Conservation (phyloP, 768 basidiomycete genomes). For the Vishniacozyma victoriae region DNA sequence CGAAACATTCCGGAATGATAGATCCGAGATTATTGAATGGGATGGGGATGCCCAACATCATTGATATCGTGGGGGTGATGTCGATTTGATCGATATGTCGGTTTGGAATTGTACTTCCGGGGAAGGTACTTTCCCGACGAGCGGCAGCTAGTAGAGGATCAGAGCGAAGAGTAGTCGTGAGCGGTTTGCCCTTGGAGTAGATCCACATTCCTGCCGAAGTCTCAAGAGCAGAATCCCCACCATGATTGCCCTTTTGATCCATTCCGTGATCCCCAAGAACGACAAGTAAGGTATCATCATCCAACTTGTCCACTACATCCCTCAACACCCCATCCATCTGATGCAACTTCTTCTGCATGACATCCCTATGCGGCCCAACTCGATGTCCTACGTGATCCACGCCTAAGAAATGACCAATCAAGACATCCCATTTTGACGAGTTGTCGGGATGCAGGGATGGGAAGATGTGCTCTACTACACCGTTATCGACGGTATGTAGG, state of each 20-base stretch:
- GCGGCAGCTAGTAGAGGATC: constrained; percentile 1
- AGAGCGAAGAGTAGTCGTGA: constrained; percentile 34
- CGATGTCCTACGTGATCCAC: constrained; percentile 96
- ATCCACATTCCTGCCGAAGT: constrained; percentile 84
- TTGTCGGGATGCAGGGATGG: constrained; percentile 56
- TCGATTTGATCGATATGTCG: constrained; percentile 86
- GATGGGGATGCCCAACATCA: constrained; percentile 85
- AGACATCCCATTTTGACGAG: constrained; percentile 68
- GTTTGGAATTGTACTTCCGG: constrained; percentile 47
- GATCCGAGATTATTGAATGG: constrained; percentile 93
- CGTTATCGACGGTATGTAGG: constrained; percentile 87
- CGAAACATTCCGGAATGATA: constrained; percentile 84
- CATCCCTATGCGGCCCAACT: constrained; percentile 78
- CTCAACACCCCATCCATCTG: constrained; percentile 80
- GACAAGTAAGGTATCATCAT: constrained; percentile 80
- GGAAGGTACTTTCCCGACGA: constrained; percentile 15
- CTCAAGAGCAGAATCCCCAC: constrained; percentile 80
- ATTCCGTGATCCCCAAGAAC: constrained; percentile 96
- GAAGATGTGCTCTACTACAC: constrained; percentile 76
- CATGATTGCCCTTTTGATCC: constrained; percentile 91
- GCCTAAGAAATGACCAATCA: constrained; percentile 88
- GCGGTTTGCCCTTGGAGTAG: constrained; percentile 67
- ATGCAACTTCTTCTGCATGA: constrained; percentile 74
- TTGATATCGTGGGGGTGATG: constrained; percentile 76
- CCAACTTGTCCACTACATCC: constrained; percentile 62